These are phyloP conservation scores for Hericium rajendrae DNA, from an alignment of 768 basidiomycete species.

Conservation along the genomic window DNA sequence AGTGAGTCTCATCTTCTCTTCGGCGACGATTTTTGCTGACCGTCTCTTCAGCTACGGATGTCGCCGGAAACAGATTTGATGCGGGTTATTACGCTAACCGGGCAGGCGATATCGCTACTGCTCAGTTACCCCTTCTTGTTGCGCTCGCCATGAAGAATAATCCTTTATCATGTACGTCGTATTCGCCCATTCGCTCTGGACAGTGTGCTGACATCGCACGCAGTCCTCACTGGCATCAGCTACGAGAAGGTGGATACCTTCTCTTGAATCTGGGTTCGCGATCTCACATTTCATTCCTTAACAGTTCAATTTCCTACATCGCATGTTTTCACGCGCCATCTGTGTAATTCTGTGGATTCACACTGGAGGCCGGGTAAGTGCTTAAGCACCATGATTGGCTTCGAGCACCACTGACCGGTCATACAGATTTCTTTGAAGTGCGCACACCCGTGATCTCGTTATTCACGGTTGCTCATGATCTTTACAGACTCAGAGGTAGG, in stretches of 20 bases:
- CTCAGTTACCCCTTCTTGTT: slow-evolving; percentile 47
- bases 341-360: slow-evolving; percentile 2
- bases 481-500: neutral
- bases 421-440: neutral
- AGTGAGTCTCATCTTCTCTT: slow-evolving; percentile 10
- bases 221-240: slow-evolving; percentile 45
- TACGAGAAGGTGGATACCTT: slow-evolving; percentile 31
- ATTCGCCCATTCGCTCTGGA: neutral
- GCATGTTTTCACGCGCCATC: neutral
- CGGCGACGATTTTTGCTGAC: too few species aligned
- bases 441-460: neutral
- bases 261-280: neutral
- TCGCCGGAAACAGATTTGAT: slow-evolving; percentile 15
- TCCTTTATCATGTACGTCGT: slow-evolving; percentile 29
- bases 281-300: neutral
- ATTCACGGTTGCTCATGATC: neutral
- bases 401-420: neutral
- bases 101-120: slow-evolving; percentile 32
- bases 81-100: slow-evolving; percentile 23
- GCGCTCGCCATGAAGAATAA: slow-evolving; percentile 58
- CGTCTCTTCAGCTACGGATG: slow-evolving; percentile 15
- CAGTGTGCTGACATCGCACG: neutral
- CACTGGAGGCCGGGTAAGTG: neutral
- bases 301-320: neutral
- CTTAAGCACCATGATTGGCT: neutral